Conservation (phyloP, 345 rosid species). For the Corchorus capsularis region DNA sequence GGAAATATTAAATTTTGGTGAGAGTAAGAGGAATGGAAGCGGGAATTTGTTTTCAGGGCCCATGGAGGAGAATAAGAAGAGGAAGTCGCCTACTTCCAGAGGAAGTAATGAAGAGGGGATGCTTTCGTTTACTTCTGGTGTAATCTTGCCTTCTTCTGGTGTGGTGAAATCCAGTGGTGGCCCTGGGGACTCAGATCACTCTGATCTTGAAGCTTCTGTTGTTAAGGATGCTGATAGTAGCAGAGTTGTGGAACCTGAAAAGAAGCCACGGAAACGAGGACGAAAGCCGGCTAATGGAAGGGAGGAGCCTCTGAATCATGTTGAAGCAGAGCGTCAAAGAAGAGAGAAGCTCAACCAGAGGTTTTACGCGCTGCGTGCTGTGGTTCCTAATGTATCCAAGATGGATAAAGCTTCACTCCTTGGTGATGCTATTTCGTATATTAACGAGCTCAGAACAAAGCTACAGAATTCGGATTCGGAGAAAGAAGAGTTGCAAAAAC, state of each 20-base stretch:
- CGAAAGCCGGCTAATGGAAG: slow-evolving; percentile 96
- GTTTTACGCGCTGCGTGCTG: slow-evolving; percentile 84
- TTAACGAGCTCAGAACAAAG: slow-evolving; percentile 79
- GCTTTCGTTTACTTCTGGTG: slow-evolving; percentile 82
- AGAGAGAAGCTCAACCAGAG: slow-evolving; percentile 93
- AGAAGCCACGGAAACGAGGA: slow-evolving; percentile 84
- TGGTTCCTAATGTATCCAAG: slow-evolving; percentile 92
- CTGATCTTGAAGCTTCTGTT: slow-evolving; percentile 92
- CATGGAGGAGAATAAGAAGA: slow-evolving; percentile 73
- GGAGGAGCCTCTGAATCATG: slow-evolving; percentile 96
- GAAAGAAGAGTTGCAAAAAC: slow-evolving; percentile 65
- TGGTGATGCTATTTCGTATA: slow-evolving; percentile 87
- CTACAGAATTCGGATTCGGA: slow-evolving; percentile 53
- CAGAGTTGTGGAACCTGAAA: slow-evolving; percentile 70
- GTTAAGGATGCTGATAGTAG: slow-evolving; percentile 67
- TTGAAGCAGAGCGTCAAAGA: slow-evolving; percentile 98
- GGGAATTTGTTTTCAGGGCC: slow-evolving; percentile 50
- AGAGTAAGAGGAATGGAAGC: slow-evolving; percentile 60
- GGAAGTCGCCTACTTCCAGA: slow-evolving; percentile 55
- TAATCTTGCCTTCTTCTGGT: slow-evolving; percentile 57
- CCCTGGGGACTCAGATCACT: slow-evolving; percentile 81
- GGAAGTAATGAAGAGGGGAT: slow-evolving; percentile 81
- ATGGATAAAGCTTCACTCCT: slow-evolving; percentile 99
- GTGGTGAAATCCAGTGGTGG: slow-evolving; percentile 53
- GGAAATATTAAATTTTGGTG: slow-evolving; percentile 78